A percentile compares a stretch with the other conserved stretches of the same genome.
Conservation (phyloP, 768 basidiomycete genomes). For the Termitomyces sp. region DNA sequence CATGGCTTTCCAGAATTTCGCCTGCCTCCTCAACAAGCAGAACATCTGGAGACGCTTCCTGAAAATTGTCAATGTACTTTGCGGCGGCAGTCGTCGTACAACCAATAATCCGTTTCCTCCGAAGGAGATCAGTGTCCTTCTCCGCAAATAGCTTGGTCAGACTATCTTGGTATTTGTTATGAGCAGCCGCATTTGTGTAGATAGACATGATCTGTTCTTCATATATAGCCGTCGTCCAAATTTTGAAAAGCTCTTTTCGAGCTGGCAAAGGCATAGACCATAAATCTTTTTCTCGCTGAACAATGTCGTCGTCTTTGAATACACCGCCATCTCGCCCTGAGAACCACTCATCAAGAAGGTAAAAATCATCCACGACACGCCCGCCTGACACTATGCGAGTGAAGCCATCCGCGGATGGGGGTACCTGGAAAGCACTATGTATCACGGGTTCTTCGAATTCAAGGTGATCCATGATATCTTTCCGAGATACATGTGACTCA, state of each 20-base stretch:
- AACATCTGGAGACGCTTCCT: background rate
- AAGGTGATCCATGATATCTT: constrained; percentile 2
- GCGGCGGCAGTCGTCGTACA: constrained; percentile 1
- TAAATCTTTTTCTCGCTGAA: background rate
- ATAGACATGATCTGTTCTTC: constrained; percentile 1
- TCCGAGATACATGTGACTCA: background rate
- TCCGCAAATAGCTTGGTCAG: background rate
- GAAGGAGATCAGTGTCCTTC: background rate
- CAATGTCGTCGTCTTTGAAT: background rate
- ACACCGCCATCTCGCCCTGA: constrained; percentile 1
- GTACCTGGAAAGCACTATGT: constrained; percentile 3
- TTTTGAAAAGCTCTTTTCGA: background rate
- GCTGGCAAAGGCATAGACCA: constrained; percentile 5
- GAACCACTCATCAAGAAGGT: constrained; percentile 2
- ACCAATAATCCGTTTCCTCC: background rate
- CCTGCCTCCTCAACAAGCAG: background rate
- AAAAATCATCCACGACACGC: background rate
- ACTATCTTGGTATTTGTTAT: background rate
- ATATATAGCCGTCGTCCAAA: constrained; percentile 1
- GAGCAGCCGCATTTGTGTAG: background rate
- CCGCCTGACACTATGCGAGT: background rate
- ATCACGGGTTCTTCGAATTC: constrained; percentile 4
- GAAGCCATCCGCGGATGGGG: background rate
- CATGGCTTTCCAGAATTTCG: constrained; percentile 1
- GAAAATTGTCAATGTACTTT: background rate